Conservation (phyloP, 495 filamentous ascomycete species). For the Penicillium samsonianum region DNA sequence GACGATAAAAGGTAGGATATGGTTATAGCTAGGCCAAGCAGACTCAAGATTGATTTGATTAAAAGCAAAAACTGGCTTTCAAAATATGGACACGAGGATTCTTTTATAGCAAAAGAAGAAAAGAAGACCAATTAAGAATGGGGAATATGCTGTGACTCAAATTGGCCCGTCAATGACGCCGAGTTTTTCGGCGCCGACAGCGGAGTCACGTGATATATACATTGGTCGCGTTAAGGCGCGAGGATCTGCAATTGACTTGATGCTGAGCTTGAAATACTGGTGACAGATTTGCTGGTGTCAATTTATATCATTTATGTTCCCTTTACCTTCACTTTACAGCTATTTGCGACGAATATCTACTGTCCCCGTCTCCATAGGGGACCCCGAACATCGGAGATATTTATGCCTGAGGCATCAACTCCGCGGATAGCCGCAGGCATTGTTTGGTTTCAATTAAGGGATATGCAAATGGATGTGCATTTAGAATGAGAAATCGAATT, state of each 20-base stretch:
- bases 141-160: slow-evolving; percentile 31
- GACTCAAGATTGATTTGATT: slow-evolving; percentile 10
- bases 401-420: slow-evolving; percentile 9
- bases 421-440: slow-evolving; percentile 26
- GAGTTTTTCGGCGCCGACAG: slow-evolving; percentile 34
- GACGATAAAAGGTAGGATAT: slow-evolving; percentile 8
- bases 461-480: too few relatives aligned
- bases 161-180: slow-evolving; percentile 27
- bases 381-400: slow-evolving; percentile 29
- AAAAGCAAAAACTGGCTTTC: background rate
- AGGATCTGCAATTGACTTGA: background rate
- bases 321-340: background rate
- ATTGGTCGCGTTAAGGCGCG: background rate
- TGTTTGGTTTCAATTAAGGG: background rate
- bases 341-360: background rate
- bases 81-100: slow-evolving; percentile 4
- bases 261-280: background rate
- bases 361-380: background rate
- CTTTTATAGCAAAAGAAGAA: slow-evolving; percentile 18
- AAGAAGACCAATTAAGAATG: slow-evolving; percentile 27
- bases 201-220: slow-evolving; percentile 31
- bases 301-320: background rate
- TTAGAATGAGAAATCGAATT: background rate
- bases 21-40: background rate
- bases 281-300: background rate